phyloP scores from a whole-genome alignment of 306 rosid species.

The Citrullus mucosospermus region DNA sequence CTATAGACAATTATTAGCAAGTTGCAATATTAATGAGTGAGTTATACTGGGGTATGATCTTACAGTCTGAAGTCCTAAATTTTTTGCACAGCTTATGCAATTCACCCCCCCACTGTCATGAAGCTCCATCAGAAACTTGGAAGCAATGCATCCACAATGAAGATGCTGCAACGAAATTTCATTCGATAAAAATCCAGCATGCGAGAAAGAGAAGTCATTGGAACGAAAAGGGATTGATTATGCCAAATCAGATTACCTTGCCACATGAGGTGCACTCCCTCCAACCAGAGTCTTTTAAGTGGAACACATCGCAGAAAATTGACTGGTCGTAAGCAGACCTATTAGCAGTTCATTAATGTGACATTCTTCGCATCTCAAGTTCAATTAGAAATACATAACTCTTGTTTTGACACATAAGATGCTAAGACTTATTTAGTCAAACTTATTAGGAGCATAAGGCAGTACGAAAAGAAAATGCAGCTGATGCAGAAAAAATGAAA shows the following conservation, averaged over 20 bases:
- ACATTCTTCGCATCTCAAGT: not conserved
- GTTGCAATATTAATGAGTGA: not conserved
- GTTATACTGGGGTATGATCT: conserved; percentile 11
- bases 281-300: conserved; percentile 85
- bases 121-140: conserved; percentile 55
- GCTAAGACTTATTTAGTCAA: not conserved
- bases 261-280: conserved; percentile 71
- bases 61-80: conserved; percentile 38
- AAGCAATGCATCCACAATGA: conserved; percentile 90
- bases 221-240: not conserved
- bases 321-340: conserved; percentile 87
- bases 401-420: not conserved
- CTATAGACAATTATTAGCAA: not conserved
- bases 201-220: not conserved
- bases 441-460: not conserved
- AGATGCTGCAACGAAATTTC: conserved; percentile 45
- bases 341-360: not conserved
- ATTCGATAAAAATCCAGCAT: not conserved
- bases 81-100: conserved; percentile 54
- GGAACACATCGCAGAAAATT: conserved; percentile 61
- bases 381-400: not conserved
- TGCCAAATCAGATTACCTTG: conserved; percentile 39
- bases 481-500: not conserved
- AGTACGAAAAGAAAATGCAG: not conserved
- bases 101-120: conserved; percentile 79